phyloP scores from a whole-genome alignment of 2,329 filamentous ascomycete genomes.

The Exophiala spinifera region DNA sequence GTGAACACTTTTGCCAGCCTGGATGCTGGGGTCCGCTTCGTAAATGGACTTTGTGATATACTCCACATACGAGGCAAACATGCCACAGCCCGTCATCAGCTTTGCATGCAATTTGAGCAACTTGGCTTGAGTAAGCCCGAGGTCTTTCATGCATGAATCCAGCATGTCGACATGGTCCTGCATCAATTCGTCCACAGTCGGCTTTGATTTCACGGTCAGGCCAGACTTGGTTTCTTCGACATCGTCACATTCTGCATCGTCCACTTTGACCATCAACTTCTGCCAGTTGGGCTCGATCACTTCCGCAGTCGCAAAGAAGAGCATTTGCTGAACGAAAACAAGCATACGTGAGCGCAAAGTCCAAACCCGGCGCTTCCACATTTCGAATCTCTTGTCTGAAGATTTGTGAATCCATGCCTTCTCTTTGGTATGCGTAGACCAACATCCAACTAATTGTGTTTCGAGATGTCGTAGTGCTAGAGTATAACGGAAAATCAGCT shows the following conservation, averaged over 20 bases:
- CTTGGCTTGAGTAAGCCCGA: conserved; percentile 97
- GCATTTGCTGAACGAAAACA: conserved; percentile 91
- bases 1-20: conserved; percentile 13
- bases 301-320: conserved; percentile 95
- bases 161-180: conserved; percentile 98
- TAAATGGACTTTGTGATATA: conserved; percentile 82
- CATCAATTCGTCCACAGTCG: conserved; percentile 97
- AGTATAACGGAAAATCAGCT: conserved; percentile 91
- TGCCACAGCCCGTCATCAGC: conserved; percentile 89
- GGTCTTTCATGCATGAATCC: conserved; percentile 96
- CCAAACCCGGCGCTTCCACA: conserved; percentile 91
- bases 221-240: conserved; percentile 12
- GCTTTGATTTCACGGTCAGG: conserved; percentile 45
- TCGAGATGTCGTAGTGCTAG: conserved; percentile 87
- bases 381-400: conserved; percentile 69
- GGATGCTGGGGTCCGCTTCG: conserved; percentile 64
- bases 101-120: conserved; percentile 93
- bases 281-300: conserved; percentile 98
- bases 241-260: conserved; percentile 48
- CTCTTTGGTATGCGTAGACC: conserved; percentile 83
- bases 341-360: conserved; percentile 91
- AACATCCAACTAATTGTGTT: conserved; percentile 77
- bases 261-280: conserved; percentile 82
- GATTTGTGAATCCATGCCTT: conserved; percentile 80
- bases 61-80: conserved; percentile 87